These are phyloP conservation scores for Solanum bukasovii DNA, from an alignment of 257 asterid species.

Conservation along the genomic window DNA sequence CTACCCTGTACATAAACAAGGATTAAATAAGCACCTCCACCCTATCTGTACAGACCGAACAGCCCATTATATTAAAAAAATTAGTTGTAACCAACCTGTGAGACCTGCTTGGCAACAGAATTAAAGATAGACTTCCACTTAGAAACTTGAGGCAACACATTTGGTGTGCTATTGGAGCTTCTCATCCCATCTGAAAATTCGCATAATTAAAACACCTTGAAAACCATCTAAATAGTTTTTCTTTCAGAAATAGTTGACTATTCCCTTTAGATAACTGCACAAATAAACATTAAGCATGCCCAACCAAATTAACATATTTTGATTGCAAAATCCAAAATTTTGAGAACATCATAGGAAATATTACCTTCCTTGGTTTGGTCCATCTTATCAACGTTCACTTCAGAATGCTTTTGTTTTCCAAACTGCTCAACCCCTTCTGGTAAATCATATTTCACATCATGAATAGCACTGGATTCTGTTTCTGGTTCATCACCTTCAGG, in stretches of 20 bases:
- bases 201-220: background rate
- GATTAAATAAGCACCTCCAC: background rate
- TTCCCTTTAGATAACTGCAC: background rate
- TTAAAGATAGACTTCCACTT: slow-evolving; percentile 39
- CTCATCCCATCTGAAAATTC: slow-evolving; percentile 45
- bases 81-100: background rate
- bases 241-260: slow-evolving; percentile 12
- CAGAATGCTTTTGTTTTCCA: slow-evolving; percentile 47
- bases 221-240: background rate
- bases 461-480: slow-evolving; percentile 30
- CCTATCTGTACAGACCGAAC: background rate
- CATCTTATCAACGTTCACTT: slow-evolving; percentile 25
- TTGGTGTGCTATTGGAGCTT: slow-evolving; percentile 31
- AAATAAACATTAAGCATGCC: background rate
- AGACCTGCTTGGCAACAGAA: slow-evolving; percentile 10
- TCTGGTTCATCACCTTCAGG: slow-evolving; percentile 37
- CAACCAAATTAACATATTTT: background rate
- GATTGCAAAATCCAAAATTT: background rate
- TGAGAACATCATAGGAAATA: background rate
- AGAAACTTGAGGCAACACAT: slow-evolving; percentile 52
- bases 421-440: slow-evolving; percentile 60
- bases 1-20: background rate
- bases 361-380: slow-evolving; percentile 38
- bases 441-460: slow-evolving; percentile 59
- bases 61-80: background rate